Conservation (phyloP, 371 early-diverging fungal genomes). For the Apophysomyces trapeziformis region DNA sequence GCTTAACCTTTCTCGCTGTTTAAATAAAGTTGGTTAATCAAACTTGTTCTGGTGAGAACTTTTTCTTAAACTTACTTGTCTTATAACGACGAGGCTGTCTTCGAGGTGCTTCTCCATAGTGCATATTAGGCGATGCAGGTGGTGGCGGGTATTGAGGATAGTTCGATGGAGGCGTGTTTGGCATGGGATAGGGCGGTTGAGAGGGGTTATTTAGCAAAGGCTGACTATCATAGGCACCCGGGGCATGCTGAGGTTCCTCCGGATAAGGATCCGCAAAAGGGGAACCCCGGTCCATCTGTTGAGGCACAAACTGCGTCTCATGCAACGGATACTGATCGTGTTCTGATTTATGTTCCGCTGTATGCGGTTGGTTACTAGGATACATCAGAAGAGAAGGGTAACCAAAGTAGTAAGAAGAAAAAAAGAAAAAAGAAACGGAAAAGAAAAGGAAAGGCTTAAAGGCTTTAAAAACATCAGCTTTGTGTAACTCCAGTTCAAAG, state of each 20-base stretch:
- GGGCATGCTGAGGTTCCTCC: constrained; percentile 20
- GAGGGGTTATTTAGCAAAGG: constrained; percentile 31
- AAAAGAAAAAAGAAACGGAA: background rate
- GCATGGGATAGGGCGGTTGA: constrained; percentile 18
- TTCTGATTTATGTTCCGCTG: constrained; percentile 23
- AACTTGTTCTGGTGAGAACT: background rate
- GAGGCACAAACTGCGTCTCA: constrained; percentile 45
- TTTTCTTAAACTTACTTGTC: constrained; percentile 48
- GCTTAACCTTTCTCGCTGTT: constrained; percentile 60
- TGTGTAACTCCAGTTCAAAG: constrained; percentile 4
- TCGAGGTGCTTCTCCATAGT: constrained; percentile 55
- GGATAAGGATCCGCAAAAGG: constrained; percentile 49
- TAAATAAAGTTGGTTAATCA: background rate
- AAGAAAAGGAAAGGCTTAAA: background rate
- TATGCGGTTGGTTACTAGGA: constrained; percentile 23
- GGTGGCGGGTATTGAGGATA: constrained; percentile 19
- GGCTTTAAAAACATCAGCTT: constrained; percentile 6
- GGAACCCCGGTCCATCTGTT: constrained; percentile 33
- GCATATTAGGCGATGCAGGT: constrained; percentile 32
- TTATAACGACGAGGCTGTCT: constrained; percentile 68
- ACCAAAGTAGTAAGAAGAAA: background rate
- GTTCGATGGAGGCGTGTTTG: constrained; percentile 17
- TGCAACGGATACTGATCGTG: constrained; percentile 50
- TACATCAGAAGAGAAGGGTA: constrained; percentile 19
- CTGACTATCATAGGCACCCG: constrained; percentile 26